Percentiles rank a stretch among this genome's conserved stretches.
Evolutionary conservation across 1,284 basidiomycete genomes (phyloP).

Genomic region (Puccinia sorghi): DNA sequence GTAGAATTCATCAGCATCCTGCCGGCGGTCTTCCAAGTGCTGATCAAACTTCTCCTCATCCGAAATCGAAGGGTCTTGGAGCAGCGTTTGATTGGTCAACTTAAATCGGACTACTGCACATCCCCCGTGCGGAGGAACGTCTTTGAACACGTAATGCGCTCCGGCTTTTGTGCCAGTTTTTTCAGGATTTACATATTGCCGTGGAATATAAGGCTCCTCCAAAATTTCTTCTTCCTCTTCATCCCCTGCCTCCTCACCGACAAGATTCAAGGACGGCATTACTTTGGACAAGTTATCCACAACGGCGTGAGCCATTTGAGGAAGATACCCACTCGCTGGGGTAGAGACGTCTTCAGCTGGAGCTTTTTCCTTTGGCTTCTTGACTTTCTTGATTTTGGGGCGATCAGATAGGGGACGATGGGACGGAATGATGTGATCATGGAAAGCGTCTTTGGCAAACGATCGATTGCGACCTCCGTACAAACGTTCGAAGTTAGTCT

Average conservation of each 20-base stretch:
- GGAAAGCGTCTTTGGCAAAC: conserved; percentile 97
- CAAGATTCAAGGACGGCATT: conserved; percentile 52
- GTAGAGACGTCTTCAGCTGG: conserved; percentile 52
- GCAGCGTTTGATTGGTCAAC: conserved; percentile 74
- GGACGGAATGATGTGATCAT: conserved; percentile 85
- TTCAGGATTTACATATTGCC: conserved; percentile 78
- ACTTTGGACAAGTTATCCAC: conserved; percentile 27
- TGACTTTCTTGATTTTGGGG: conserved; percentile 42
- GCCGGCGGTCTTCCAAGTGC: conserved; percentile 78
- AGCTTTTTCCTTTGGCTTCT: conserved; percentile 53
- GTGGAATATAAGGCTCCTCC: conserved; percentile 57
- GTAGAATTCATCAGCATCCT: conserved; percentile 97
- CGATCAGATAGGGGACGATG: conserved; percentile 67
- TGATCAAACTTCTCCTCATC: conserved; percentile 91
- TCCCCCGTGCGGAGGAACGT: conserved; percentile 86
- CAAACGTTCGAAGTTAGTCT: conserved; percentile 89
- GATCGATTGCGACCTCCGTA: conserved; percentile 83
- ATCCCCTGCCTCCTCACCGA: conserved; percentile 55
- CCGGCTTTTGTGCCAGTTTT: conserved; percentile 87
- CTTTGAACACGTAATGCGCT: conserved; percentile 82
- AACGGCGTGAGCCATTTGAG: conserved; percentile 52
- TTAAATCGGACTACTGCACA: conserved; percentile 94
- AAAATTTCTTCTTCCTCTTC: conserved; percentile 64
- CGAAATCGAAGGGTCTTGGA: conserved; percentile 74
- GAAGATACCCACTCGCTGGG: conserved; percentile 46